phyloP scores from a whole-genome alignment of 148 eudicot species.

The Rhododendron kiyosumense region DNA sequence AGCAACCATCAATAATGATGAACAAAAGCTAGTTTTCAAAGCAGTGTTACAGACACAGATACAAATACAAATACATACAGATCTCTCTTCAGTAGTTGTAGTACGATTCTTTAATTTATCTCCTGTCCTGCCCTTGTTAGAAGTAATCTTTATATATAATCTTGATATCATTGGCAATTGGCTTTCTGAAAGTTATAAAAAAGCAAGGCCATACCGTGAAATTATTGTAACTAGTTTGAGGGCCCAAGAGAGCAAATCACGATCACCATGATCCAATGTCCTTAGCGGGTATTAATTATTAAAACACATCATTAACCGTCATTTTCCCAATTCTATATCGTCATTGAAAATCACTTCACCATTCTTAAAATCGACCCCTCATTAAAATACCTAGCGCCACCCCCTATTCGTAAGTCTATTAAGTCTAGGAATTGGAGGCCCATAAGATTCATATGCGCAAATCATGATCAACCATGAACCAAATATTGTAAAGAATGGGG shows the following conservation, averaged over 20 bases:
- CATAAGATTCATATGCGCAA: not conserved
- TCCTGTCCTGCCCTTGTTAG: too few relatives aligned
- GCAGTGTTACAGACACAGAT: not conserved
- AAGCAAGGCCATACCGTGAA: not conserved
- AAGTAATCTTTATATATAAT: too few relatives aligned
- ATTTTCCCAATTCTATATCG: not conserved
- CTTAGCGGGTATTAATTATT: not conserved
- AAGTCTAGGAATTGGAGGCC: not conserved
- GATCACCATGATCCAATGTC: not conserved
- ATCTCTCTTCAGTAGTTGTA: too few relatives aligned
- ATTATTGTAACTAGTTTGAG: not conserved
- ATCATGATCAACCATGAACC: not conserved
- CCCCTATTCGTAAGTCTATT: not conserved
- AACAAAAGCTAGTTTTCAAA: not conserved
- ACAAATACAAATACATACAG: too few relatives aligned
- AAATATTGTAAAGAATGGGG: not conserved
- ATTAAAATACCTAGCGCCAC: not conserved
- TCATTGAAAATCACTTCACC: not conserved
- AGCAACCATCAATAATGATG: not conserved
- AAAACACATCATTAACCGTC: too few relatives aligned
- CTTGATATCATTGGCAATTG: too few relatives aligned
- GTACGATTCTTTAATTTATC: too few relatives aligned
- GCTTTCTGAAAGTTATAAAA: not conserved
- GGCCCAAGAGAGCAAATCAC: constrained; percentile 4
- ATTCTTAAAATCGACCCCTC: not conserved